Percentiles rank a stretch among this genome's conserved stretches.
These are phyloP conservation scores for Pseudonitzschia pungens DNA, from an alignment of 108 stramenopile species.

Conservation along the genomic window DNA sequence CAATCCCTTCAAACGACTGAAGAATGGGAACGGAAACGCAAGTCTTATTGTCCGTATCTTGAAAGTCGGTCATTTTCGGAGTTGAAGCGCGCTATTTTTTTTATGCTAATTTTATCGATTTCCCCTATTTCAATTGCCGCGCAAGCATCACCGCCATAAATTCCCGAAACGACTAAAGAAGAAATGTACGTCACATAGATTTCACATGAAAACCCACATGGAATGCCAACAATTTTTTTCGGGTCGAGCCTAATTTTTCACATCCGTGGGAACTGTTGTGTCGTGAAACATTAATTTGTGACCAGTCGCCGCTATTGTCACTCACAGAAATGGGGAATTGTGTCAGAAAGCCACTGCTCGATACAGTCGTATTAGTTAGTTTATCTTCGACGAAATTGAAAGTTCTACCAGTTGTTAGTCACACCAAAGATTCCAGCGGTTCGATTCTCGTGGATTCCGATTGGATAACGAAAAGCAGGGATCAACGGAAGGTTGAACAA, in stretches of 20 bases:
- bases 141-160: background rate
- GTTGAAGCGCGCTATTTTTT: background rate
- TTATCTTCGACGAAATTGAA: no score
- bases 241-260: background rate
- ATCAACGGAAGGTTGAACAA: no score
- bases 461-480: no score
- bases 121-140: background rate
- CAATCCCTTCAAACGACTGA: background rate
- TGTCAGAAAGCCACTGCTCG: no score
- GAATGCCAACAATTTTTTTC: background rate
- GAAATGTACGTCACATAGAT: background rate
- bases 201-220: background rate
- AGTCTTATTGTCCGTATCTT: background rate
- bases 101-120: background rate
- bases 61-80: background rate
- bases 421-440: no score
- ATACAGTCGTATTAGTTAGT: no score
- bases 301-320: background rate
- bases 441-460: no score
- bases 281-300: background rate
- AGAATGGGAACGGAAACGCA: background rate
- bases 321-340: no score
- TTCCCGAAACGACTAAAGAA: background rate
- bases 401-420: no score
- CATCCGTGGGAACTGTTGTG: background rate